These are phyloP conservation scores for Phaeosphaeria sp. DNA, from an alignment of 2,329 filamentous ascomycete species.

Conservation along the genomic window DNA sequence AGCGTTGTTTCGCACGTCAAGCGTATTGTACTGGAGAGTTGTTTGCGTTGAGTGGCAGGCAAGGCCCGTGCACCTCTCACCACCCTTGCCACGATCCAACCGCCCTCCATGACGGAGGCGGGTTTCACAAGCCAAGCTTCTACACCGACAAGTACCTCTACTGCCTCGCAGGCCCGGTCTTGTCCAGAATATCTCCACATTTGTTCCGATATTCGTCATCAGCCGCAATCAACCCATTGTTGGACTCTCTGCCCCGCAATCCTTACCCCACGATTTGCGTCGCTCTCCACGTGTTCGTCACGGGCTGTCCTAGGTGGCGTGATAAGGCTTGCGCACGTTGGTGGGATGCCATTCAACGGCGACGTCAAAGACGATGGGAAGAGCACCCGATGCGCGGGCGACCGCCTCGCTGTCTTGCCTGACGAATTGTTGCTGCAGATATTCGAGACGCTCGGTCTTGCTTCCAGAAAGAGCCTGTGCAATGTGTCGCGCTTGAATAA, in stretches of 20 bases:
- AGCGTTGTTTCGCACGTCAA: not conserved
- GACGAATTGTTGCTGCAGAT: constrained; percentile 42
- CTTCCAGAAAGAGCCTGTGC: constrained; percentile 36
- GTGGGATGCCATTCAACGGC: not conserved
- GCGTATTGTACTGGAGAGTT: not conserved
- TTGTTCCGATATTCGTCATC: not conserved
- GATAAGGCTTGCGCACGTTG: not conserved
- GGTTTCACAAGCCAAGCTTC: constrained; percentile 7
- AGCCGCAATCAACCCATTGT: not conserved
- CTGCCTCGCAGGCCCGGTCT: not conserved
- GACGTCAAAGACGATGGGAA: not conserved
- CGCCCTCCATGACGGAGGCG: not conserved
- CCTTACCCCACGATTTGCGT: constrained; percentile 1
- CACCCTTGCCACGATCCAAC: not conserved
- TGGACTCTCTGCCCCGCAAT: constrained; percentile 1
- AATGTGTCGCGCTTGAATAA: constrained; percentile 39
- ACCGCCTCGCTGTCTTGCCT: constrained; percentile 28
- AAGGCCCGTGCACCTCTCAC: not conserved
- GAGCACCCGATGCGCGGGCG: constrained; percentile 3
- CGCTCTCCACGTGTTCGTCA: constrained; percentile 21
- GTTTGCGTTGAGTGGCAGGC: not conserved
- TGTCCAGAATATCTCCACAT: constrained; percentile 3
- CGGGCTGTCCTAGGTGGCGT: not conserved
- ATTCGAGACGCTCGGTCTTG: constrained; percentile 33
- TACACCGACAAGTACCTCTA: constrained; percentile 1